These are phyloP conservation scores for Dictyostelium discoideum DNA, from an alignment of 78 protist species.

Conservation along the genomic window DNA sequence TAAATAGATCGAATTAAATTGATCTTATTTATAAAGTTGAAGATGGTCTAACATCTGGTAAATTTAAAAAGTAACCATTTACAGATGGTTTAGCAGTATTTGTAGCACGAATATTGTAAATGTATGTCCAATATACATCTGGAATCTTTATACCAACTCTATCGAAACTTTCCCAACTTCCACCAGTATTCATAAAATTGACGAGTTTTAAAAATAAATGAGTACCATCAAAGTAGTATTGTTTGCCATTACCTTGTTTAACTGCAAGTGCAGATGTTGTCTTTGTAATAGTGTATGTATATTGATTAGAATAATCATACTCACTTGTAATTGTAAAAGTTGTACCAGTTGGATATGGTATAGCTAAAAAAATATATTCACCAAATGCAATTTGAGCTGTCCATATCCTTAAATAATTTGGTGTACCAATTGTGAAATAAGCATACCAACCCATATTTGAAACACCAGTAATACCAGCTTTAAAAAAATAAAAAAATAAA, in stretches of 20 bases:
- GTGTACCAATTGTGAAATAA: neutral
- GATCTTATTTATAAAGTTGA: constrained; percentile 3
- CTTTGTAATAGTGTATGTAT: neutral
- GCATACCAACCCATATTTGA: constrained; percentile 58
- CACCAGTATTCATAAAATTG: neutral
- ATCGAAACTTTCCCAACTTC: neutral
- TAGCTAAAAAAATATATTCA: constrained; percentile 3
- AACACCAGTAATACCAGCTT: constrained; percentile 53
- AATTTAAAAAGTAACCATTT: neutral
- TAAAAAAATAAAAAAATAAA: no score
- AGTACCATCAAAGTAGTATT: constrained; percentile 42
- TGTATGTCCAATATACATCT: constrained; percentile 18
- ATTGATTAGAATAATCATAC: neutral
- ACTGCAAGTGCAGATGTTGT: constrained; percentile 8
- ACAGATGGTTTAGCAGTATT: neutral
- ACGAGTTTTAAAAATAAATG: constrained; percentile 27
- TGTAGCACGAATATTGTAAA: constrained; percentile 9
- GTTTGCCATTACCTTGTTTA: constrained; percentile 35
- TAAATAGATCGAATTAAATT: neutral
- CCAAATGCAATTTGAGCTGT: constrained; percentile 13
- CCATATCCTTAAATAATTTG: neutral
- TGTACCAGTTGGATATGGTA: constrained; percentile 12
- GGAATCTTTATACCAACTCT: constrained; percentile 12
- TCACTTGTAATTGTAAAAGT: neutral
- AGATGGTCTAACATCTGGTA: neutral